These are phyloP conservation scores for Quercus rubra DNA, from an alignment of 306 rosid genomes.

Conservation along the genomic window DNA sequence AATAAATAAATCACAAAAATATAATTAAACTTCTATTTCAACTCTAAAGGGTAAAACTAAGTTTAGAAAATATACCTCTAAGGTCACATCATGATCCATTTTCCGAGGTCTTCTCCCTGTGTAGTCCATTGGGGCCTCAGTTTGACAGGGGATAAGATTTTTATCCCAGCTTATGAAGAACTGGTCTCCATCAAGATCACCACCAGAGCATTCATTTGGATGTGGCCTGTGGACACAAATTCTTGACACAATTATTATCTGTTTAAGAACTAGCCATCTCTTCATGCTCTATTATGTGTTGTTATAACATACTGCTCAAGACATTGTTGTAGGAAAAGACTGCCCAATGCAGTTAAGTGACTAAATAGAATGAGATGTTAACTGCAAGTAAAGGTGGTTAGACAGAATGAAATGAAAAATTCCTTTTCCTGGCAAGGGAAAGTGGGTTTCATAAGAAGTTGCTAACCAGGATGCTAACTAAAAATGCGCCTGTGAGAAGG, in stretches of 20 bases:
- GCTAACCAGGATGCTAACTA: background rate
- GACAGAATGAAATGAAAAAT: background rate
- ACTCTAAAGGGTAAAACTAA: background rate
- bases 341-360: background rate
- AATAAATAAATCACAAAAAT: background rate
- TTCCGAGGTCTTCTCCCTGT: constrained; percentile 79
- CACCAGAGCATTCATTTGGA: constrained; percentile 98
- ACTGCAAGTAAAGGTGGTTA: background rate
- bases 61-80: constrained; percentile 53
- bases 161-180: constrained; percentile 86
- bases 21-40: background rate
- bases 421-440: background rate
- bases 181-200: constrained; percentile 95
- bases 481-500: background rate
- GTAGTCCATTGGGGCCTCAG: constrained; percentile 80
- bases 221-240: constrained; percentile 70
- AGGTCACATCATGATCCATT: constrained; percentile 75
- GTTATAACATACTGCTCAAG: background rate
- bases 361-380: background rate
- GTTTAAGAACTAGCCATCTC: background rate
- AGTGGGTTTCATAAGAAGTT: background rate
- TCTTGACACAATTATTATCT: constrained; percentile 15
- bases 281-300: background rate
- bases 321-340: background rate
- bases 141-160: constrained; percentile 56